Evolutionary conservation across 345 rosid genomes (phyloP).

Genomic region (Melaleuca quinquenervia): DNA sequence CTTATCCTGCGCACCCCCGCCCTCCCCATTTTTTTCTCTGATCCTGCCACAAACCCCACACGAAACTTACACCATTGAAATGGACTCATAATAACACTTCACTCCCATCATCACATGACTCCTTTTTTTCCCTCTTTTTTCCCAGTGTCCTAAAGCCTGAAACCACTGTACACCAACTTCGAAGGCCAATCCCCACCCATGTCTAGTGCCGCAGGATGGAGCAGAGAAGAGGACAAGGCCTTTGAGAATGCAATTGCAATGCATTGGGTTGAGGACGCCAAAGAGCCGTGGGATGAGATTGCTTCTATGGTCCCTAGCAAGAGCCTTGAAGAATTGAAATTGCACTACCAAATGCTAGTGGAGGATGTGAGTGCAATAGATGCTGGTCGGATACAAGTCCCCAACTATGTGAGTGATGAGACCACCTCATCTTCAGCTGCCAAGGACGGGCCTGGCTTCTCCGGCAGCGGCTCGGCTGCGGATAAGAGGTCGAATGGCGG

Average conservation of each 20-base stretch:
- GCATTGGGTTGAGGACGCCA: slow-evolving; percentile 42
- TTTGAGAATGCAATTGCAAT: slow-evolving; percentile 73
- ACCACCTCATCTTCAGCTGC: slow-evolving; percentile 31
- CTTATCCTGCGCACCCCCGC: slow-evolving; percentile 33
- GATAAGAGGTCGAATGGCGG: slow-evolving; percentile 33
- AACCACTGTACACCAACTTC: neutral
- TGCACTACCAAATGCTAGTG: slow-evolving; percentile 43
- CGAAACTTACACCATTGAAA: neutral
- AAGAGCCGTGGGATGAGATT: slow-evolving; percentile 62
- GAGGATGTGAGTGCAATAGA: slow-evolving; percentile 73
- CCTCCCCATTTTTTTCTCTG: neutral
- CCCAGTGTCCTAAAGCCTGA: neutral
- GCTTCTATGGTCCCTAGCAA: slow-evolving; percentile 59
- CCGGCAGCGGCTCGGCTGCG: slow-evolving; percentile 1
- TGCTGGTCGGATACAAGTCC: slow-evolving; percentile 53
- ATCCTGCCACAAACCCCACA: neutral
- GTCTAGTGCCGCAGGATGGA: slow-evolving; percentile 51
- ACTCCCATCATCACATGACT: neutral
- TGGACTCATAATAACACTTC: neutral
- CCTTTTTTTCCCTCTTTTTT: neutral
- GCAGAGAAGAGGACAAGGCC: slow-evolving; percentile 71
- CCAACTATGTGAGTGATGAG: slow-evolving; percentile 43
- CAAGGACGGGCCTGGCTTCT: slow-evolving; percentile 17
- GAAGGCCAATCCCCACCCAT: slow-evolving; percentile 2
- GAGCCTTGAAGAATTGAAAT: slow-evolving; percentile 42